Percentiles rank a stretch among this genome's conserved stretches.
Evolutionary conservation across 768 basidiomycete species (phyloP).

Genomic region (Leucocoprinus sp.): DNA sequence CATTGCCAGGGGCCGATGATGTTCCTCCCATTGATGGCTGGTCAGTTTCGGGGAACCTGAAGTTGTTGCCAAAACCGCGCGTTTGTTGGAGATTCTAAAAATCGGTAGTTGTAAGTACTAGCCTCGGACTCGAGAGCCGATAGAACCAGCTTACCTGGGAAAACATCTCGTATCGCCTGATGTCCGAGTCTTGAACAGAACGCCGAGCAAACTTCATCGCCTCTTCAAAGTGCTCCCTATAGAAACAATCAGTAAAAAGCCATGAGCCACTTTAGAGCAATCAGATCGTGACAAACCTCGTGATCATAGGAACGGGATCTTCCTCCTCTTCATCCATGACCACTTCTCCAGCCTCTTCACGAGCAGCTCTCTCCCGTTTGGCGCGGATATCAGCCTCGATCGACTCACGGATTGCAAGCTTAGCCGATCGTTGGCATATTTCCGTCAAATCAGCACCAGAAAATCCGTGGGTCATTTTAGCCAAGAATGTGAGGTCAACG

Average conservation of each 20-base stretch:
- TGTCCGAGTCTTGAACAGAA: constrained; percentile 93
- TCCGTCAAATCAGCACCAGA: constrained; percentile 99
- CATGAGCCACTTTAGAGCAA: not conserved
- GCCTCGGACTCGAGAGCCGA: not conserved
- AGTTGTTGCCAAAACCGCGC: constrained; percentile 87
- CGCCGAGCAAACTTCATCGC: constrained; percentile 97
- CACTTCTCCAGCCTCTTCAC: constrained; percentile 69
- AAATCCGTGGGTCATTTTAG: constrained; percentile 93
- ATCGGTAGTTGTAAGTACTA: constrained; percentile 8
- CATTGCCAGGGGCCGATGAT: constrained; percentile 46
- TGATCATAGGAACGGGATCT: constrained; percentile 87
- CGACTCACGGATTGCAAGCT: constrained; percentile 90
- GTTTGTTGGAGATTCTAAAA: constrained; percentile 83
- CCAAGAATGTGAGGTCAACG: constrained; percentile 80
- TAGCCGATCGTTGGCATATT: constrained; percentile 96
- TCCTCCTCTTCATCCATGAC: constrained; percentile 73
- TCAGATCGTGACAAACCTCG: constrained; percentile 38
- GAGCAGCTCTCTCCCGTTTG: constrained; percentile 72
- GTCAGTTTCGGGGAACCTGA: constrained; percentile 92
- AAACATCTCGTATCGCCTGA: constrained; percentile 98
- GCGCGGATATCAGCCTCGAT: constrained; percentile 87
- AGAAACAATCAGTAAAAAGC: constrained; percentile 7
- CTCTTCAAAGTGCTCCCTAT: constrained; percentile 94
- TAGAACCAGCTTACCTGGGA: constrained; percentile 51
- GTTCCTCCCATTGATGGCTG: constrained; percentile 32